Base-by-base conservation (phyloP, 2,329 filamentous ascomycete species). In the Diaporthe citri region DNA sequence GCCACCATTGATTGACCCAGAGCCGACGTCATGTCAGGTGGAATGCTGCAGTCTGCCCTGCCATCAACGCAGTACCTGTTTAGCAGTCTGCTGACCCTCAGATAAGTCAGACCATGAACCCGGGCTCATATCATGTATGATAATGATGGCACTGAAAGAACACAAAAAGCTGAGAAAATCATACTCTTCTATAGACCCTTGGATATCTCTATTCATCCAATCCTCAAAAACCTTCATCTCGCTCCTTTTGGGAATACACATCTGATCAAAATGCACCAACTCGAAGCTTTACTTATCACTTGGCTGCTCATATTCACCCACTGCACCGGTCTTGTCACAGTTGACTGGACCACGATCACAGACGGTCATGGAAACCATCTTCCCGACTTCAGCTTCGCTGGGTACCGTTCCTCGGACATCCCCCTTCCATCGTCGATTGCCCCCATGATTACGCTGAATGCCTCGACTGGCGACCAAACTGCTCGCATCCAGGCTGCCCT, bases 271-370 rank as follows among this genome's bases (percentile, higher is more conserved):
- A 59, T 39, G 56, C 34, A n/a, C 10, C 31, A 1, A 25, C 3
- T 15, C 6, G 31, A 59, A 3, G 1, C 34, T 15, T 25, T 39
- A 13, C 2, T 59, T 39, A 0, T 39, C 3, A 25, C 34, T 17
- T 59, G 34, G 56, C 12, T 39, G 20, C 34, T 59, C 34, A 36
- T 39, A 8, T 1, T 59, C 34, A 9, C 31, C 31, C 13, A n/a
- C 56, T n/a, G 56, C 2, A 25, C 12, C 7, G 56, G 22, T 3
- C 56, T 59, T n/a, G 56, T 34, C 56, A 39, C 34, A 39, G 34
- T 59, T 39, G 56, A 59, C 22, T 59, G 34, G 56, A 39, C 56
- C 34, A 59, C 56, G 13, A 59, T 59, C n/a, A 57, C 55, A 22
- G 51, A 52, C 51, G 55, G 31, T n/a, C 55, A 57, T 22, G 55